phyloP scores from a whole-genome alignment of 352 stramenopile species.

The Phytophthora foliorum region DNA sequence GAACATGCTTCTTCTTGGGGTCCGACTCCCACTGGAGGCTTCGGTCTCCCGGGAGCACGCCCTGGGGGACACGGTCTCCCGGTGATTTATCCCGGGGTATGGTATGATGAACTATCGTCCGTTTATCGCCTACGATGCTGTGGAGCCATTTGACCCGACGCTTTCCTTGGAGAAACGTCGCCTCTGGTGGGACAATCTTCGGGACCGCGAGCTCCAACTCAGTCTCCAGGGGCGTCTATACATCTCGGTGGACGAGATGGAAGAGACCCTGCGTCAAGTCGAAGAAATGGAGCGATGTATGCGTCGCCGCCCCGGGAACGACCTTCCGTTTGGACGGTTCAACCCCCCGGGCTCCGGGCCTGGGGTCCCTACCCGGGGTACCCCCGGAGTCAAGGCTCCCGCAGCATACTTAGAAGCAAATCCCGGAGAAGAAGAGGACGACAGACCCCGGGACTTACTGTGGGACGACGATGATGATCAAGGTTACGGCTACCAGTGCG shows the following conservation, averaged over 20 bases:
- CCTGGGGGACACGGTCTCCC: too few relatives aligned
- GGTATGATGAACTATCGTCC: conserved; percentile 8
- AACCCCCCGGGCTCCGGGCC: not conserved
- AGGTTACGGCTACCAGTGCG: not conserved
- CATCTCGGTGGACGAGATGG: not conserved
- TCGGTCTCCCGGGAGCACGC: too few relatives aligned
- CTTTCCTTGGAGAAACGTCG: conserved; percentile 5
- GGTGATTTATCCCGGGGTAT: conserved; percentile 1
- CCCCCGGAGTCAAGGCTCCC: not conserved
- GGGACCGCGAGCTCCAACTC: not conserved
- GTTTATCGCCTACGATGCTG: conserved; percentile 8
- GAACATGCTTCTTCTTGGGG: too few relatives aligned
- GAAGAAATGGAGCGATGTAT: conserved; percentile 4
- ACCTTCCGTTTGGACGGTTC: conserved; percentile 3
- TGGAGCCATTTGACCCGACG: conserved; percentile 5
- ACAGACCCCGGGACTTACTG: not conserved
- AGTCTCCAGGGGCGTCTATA: not conserved
- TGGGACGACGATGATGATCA: not conserved
- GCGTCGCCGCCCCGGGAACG: not conserved
- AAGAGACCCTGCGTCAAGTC: not conserved
- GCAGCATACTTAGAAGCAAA: not conserved
- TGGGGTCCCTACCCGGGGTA: not conserved
- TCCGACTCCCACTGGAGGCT: too few relatives aligned
- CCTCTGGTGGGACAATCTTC: conserved; percentile 7
- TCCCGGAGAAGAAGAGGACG: too few relatives aligned